Evolutionary conservation across 257 asterid species (phyloP).

Genomic region (Ophiorrhiza pumila): DNA sequence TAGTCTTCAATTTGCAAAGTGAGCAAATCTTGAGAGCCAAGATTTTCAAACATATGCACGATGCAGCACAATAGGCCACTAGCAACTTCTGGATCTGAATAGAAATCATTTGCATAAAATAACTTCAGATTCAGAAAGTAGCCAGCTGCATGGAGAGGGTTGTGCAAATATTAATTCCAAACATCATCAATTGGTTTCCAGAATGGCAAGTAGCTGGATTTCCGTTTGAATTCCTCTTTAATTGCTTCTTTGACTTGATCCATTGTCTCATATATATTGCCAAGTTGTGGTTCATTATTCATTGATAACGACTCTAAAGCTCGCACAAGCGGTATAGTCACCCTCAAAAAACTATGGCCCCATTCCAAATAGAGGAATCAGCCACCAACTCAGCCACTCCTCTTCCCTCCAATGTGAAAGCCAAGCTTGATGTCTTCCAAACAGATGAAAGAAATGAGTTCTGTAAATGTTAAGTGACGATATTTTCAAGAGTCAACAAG

Average conservation of each 20-base stretch:
- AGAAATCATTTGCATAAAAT: constrained; percentile 35
- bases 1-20: neutral
- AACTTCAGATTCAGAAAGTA: constrained; percentile 53
- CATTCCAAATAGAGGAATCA: constrained; percentile 43
- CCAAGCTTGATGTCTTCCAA: constrained; percentile 18
- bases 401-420: too few relatives aligned
- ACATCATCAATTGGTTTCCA: constrained; percentile 56
- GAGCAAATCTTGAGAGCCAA: neutral
- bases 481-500: constrained; percentile 50
- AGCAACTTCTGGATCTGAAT: constrained; percentile 47
- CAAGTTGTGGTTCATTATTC: constrained; percentile 31
- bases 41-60: constrained; percentile 34
- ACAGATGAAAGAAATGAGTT: constrained; percentile 30
- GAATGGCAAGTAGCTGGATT: constrained; percentile 31
- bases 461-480: constrained; percentile 33
- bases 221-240: constrained; percentile 30
- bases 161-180: too few relatives aligned
- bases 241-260: too few relatives aligned
- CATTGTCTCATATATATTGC: too few relatives aligned
- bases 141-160: constrained; percentile 67
- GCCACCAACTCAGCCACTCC: too few relatives aligned
- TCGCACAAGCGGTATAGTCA: constrained; percentile 54
- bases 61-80: constrained; percentile 40
- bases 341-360: constrained; percentile 31
- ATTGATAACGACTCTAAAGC: constrained; percentile 20